These are phyloP conservation scores for Nemania diffusa DNA, from an alignment of 2,329 filamentous ascomycete genomes.

Conservation along the genomic window DNA sequence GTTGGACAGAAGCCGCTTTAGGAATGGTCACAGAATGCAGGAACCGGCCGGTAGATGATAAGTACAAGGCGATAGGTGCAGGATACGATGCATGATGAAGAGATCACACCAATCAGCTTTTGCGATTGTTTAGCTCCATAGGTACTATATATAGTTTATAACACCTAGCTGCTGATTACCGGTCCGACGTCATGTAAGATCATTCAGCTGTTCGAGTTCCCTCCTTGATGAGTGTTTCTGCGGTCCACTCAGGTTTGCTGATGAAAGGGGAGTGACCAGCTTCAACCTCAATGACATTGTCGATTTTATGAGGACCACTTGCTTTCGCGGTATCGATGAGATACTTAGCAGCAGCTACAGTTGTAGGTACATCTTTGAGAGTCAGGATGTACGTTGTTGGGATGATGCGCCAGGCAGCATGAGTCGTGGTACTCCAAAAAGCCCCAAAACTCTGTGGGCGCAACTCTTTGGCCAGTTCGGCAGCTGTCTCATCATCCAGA, in stretches of 20 bases:
- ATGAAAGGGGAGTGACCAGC: conserved; percentile 43
- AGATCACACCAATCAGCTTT: no score
- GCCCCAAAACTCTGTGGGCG: conserved; percentile 41
- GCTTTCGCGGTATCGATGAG: conserved; percentile 38
- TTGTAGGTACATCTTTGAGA: conserved; percentile 29
- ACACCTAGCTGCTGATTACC: background rate
- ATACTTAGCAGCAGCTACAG: conserved; percentile 31
- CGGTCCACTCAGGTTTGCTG: conserved; percentile 38
- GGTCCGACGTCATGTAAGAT: background rate
- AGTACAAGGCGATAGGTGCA: no score
- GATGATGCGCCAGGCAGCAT: conserved; percentile 43
- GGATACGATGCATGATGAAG: no score
- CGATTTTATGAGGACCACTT: conserved; percentile 36
- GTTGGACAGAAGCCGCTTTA: background rate
- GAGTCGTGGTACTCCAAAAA: conserved; percentile 39
- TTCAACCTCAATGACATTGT: conserved; percentile 39
- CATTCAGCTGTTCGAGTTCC: background rate
- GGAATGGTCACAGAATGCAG: no score
- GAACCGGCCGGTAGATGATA: no score
- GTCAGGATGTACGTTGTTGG: conserved; percentile 41
- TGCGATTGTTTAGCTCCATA: no score
- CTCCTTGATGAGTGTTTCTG: conserved; percentile 36
- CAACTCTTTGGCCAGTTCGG: conserved; percentile 36
- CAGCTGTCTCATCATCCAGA: conserved; percentile 36
- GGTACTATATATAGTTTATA: no score